A percentile compares a stretch with the other conserved stretches of the same genome.
Conservation (phyloP, 2,329 filamentous ascomycete species). For the Cordyceps tenuipes region DNA sequence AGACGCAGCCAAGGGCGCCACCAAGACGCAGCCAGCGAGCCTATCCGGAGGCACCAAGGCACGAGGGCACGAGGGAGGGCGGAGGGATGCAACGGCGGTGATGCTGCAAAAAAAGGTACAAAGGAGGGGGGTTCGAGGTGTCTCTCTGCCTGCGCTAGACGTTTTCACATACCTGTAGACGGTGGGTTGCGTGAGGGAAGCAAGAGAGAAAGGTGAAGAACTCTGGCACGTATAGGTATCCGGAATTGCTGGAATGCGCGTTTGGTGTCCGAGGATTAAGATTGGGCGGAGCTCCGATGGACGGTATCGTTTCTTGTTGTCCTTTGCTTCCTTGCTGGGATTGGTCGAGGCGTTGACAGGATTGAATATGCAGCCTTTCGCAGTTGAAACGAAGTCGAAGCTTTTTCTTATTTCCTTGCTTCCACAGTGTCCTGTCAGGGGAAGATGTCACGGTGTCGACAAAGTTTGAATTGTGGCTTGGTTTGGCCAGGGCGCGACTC, state of each 20-base stretch:
- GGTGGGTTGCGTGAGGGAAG: background rate
- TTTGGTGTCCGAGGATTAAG: background rate
- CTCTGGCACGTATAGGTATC: too few species aligned
- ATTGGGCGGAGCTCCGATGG: background rate
- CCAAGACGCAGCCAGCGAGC: background rate
- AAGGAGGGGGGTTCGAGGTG: background rate
- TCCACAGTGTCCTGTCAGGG: slow-evolving; percentile 1
- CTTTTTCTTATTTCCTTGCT: background rate
- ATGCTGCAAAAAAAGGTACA: background rate
- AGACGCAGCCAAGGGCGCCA: background rate
- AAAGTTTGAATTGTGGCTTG: background rate
- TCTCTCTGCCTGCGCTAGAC: background rate
- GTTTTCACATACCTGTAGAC: slow-evolving; percentile 8
- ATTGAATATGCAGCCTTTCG: background rate
- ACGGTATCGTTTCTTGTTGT: background rate
- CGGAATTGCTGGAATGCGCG: background rate
- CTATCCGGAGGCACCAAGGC: background rate
- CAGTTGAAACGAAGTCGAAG: background rate
- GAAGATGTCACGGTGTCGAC: background rate
- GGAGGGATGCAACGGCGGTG: background rate
- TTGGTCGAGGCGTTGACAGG: background rate
- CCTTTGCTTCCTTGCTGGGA: background rate
- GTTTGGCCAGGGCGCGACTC: background rate
- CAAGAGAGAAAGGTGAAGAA: background rate
- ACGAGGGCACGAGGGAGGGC: too few species aligned